phyloP scores from a whole-genome alignment of 1,139 yeast genomes.

The Candida tetrigidarum region DNA sequence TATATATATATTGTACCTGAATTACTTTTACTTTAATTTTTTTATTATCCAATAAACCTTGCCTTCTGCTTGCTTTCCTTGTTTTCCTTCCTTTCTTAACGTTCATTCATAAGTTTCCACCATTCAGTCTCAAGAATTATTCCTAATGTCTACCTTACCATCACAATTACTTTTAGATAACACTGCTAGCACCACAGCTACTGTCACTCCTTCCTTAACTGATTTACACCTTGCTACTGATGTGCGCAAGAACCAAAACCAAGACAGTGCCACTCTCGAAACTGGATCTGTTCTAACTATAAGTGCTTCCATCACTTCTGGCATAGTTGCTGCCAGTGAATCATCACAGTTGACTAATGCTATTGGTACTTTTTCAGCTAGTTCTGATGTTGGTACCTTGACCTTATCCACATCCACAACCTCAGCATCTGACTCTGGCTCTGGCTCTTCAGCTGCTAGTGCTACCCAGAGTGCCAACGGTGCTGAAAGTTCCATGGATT shows the following conservation, averaged over 20 bases:
- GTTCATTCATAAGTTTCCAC: not conserved
- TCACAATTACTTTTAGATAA: conserved; percentile 9
- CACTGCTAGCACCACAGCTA: conserved; percentile 7
- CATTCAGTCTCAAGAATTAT: conserved; percentile 1
- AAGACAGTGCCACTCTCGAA: conserved; percentile 7
- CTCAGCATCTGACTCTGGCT: not conserved
- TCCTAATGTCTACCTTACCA: conserved; percentile 8
- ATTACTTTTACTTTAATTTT: not conserved
- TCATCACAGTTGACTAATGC: conserved; percentile 10
- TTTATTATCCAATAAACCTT: not conserved
- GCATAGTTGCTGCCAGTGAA: conserved; percentile 12
- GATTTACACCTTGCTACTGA: conserved; percentile 15
- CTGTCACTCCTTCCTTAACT: conserved; percentile 17
- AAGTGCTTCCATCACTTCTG: conserved; percentile 2
- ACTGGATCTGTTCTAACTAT: conserved; percentile 3
- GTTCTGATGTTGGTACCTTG: conserved; percentile 16
- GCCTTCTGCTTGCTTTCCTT: not conserved
- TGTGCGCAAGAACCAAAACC: conserved; percentile 9
- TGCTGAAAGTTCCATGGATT: not conserved
- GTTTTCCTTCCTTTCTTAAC: not conserved
- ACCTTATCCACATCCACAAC: conserved; percentile 9
- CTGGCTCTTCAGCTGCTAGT: not conserved
- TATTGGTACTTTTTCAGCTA: conserved; percentile 13
- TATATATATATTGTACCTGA: not conserved
- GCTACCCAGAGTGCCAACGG: conserved; percentile 4